Evolutionary conservation across 176 grass and related monocot genomes (phyloP).

Genomic region (Puccinellia tenuiflora): DNA sequence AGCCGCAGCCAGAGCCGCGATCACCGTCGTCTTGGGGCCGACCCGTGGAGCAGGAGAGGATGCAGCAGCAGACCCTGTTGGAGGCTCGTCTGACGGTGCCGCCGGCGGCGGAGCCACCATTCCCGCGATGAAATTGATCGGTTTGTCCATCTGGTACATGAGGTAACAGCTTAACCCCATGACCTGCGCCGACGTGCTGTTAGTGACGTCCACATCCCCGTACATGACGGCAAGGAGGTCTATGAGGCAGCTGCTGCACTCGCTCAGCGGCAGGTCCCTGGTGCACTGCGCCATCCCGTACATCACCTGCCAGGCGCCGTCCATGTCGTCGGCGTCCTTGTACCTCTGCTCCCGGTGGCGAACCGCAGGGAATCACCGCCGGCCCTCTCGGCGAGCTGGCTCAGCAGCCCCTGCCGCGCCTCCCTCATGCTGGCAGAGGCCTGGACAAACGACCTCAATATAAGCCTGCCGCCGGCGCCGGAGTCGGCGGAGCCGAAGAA

Average conservation of each 20-base stretch:
- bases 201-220: not conserved
- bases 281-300: constrained; percentile 45
- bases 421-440: not conserved
- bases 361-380: not conserved
- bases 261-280: not conserved
- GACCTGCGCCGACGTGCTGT: not conserved
- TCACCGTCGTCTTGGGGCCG: no score
- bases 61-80: no score
- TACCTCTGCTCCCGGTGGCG: not conserved
- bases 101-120: not conserved
- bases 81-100: not conserved
- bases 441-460: not conserved
- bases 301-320: not conserved
- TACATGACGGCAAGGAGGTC: not conserved
- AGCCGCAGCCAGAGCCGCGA: no score
- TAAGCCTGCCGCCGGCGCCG: not conserved
- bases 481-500: not conserved
- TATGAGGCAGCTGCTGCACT: not conserved
- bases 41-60: no score
- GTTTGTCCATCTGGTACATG: not conserved
- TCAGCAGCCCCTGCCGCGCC: not conserved
- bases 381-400: not conserved
- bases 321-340: no score
- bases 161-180: not conserved
- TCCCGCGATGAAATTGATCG: not conserved